These are phyloP conservation scores for Hirschioporus abietinus DNA, from an alignment of 768 basidiomycete species.

Conservation along the genomic window DNA sequence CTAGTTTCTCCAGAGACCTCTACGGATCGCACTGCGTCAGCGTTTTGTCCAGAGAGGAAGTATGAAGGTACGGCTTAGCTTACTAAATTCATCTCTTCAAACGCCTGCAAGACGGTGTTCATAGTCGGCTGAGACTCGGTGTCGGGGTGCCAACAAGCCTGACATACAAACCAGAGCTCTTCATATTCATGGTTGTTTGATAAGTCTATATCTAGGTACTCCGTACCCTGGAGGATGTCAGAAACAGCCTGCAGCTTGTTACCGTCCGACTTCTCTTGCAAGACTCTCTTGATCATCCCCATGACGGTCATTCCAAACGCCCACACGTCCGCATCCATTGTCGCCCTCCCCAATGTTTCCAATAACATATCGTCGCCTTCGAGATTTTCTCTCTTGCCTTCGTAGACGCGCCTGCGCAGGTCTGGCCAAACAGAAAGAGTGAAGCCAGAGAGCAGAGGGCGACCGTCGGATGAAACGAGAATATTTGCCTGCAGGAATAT, in stretches of 20 bases:
- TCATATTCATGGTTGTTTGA: neutral
- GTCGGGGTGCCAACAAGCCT: neutral
- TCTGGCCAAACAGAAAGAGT: neutral
- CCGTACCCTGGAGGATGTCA: neutral
- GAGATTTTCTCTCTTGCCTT: neutral
- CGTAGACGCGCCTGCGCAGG: neutral
- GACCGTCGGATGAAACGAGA: neutral
- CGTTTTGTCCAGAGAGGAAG: neutral
- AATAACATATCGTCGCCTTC: neutral
- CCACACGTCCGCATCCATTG: neutral
- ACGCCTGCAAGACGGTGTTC: neutral
- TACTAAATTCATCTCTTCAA: neutral
- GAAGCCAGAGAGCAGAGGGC: neutral
- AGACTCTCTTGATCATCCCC: neutral
- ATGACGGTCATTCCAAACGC: conserved; percentile 2
- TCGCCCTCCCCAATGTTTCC: neutral
- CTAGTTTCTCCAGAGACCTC: neutral
- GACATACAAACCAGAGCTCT: neutral
- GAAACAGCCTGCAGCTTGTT: neutral
- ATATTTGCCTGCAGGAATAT: neutral
- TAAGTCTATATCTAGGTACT: neutral
- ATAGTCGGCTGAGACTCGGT: neutral
- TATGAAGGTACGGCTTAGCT: neutral
- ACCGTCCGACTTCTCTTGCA: neutral
- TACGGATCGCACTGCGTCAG: neutral